Evolutionary conservation across 768 basidiomycete species (phyloP).

Genomic region (Cystofilobasidium capitatum): DNA sequence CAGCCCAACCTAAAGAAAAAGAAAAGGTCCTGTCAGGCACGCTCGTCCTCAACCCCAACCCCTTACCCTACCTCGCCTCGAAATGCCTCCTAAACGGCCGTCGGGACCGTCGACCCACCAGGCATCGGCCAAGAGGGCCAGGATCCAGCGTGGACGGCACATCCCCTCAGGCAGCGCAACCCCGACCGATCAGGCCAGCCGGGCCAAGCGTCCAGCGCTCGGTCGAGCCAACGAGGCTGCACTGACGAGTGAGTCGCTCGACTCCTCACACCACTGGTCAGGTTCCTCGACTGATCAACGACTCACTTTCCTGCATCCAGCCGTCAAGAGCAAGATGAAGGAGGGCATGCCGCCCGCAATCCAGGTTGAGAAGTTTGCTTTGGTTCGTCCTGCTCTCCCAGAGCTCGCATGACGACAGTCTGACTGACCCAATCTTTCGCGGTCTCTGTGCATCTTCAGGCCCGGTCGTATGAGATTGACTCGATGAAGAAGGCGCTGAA

Average conservation of each 20-base stretch:
- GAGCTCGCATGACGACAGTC: too few species aligned
- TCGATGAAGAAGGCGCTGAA: conserved; percentile 85
- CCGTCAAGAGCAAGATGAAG: conserved; percentile 12
- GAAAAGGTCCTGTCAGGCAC: too few species aligned
- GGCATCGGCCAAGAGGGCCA: not conserved
- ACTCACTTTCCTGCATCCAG: not conserved
- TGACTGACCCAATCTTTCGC: conserved; percentile 3
- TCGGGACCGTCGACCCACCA: not conserved
- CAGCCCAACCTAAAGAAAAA: too few species aligned
- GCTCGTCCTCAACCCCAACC: too few species aligned
- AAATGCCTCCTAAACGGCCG: conserved; percentile 10
- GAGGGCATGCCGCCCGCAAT: conserved; percentile 55
- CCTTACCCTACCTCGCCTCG: too few species aligned
- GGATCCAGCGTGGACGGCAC: conserved; percentile 8
- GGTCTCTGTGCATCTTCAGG: conserved; percentile 51
- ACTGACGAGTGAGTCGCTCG: not conserved
- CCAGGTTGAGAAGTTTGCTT: conserved; percentile 79
- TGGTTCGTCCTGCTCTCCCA: too few species aligned
- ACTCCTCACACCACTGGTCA: not conserved
- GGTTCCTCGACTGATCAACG: not conserved
- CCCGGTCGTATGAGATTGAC: conserved; percentile 76
- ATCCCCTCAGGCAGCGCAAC: conserved; percentile 2
- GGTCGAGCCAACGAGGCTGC: conserved; percentile 20
- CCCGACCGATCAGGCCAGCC: not conserved
- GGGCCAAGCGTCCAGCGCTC: conserved; percentile 2